phyloP scores from a whole-genome alignment of 192 early-diverging fungal species.

The Nowakowskiella sp. region DNA sequence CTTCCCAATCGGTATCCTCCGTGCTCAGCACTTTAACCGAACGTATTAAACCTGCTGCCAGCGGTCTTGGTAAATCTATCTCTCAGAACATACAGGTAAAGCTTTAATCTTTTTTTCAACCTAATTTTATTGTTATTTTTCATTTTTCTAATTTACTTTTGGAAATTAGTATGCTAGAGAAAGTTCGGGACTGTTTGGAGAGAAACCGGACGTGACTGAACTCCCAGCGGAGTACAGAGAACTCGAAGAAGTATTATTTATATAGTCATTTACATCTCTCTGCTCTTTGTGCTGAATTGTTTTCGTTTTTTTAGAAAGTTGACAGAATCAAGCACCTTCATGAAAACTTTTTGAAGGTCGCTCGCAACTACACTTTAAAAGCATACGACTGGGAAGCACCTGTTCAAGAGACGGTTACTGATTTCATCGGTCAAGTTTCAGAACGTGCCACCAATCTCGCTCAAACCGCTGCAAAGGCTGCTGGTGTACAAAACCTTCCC shows the following conservation, averaged over 20 bases:
- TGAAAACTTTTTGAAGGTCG: slow-evolving; percentile 60
- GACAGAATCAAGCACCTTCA: slow-evolving; percentile 66
- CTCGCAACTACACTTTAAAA: slow-evolving; percentile 63
- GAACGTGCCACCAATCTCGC: slow-evolving; percentile 53
- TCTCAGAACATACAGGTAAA: too few species aligned
- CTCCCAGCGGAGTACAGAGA: slow-evolving; percentile 89
- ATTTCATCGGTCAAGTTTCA: slow-evolving; percentile 61
- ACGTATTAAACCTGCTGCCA: too few species aligned
- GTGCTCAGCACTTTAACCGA: too few species aligned
- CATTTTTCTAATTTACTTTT: slow-evolving; percentile 4
- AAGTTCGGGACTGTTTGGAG: slow-evolving; percentile 73
- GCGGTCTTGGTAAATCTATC: too few species aligned
- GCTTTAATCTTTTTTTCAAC: too few species aligned
- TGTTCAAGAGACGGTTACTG: slow-evolving; percentile 60
- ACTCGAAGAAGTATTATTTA: slow-evolving; percentile 66
- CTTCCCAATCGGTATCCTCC: too few species aligned
- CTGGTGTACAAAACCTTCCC: slow-evolving; percentile 37
- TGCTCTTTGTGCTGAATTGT: slow-evolving; percentile 15
- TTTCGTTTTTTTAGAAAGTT: slow-evolving; percentile 50
- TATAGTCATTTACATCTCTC: neutral
- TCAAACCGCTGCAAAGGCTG: slow-evolving; percentile 28
- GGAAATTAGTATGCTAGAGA: slow-evolving; percentile 76
- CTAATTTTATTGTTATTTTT: too few species aligned
- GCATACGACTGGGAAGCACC: slow-evolving; percentile 70
- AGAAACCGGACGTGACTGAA: slow-evolving; percentile 74